phyloP scores from a whole-genome alignment of 768 basidiomycete species.

The Naematelia encephala region DNA sequence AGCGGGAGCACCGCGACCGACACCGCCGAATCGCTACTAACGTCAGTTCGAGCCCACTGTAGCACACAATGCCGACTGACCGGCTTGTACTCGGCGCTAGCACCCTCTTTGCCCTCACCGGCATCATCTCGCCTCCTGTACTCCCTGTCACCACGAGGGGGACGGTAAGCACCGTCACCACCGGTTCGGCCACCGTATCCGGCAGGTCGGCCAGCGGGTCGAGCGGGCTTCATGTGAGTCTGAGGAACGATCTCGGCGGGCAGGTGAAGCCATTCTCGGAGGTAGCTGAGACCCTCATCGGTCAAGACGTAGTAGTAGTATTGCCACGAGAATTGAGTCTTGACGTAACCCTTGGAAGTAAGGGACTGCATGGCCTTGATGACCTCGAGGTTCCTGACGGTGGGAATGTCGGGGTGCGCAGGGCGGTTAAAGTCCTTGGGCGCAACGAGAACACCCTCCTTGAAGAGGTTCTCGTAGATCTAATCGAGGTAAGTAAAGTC shows the following conservation, averaged over 20 bases:
- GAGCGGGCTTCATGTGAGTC: constrained; percentile 94
- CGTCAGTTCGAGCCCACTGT: constrained; percentile 11
- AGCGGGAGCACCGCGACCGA: constrained; percentile 51
- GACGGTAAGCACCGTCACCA: constrained; percentile 40
- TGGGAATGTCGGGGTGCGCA: constrained; percentile 80
- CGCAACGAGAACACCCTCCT: constrained; percentile 98
- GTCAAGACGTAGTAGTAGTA: constrained; percentile 98
- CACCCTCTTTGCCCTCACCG: constrained; percentile 78
- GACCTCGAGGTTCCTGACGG: constrained; percentile 65
- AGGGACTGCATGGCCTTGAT: constrained; percentile 70
- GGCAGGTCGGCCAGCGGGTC: constrained; percentile 73
- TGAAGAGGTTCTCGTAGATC: constrained; percentile 99
- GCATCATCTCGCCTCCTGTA: constrained; percentile 64
- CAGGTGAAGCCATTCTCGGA: constrained; percentile 94
- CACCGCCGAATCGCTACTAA: constrained; percentile 48
- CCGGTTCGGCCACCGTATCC: constrained; percentile 60
- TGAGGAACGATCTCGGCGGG: constrained; percentile 93
- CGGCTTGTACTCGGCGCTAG: constrained; percentile 83
- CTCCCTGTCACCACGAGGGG: constrained; percentile 59
- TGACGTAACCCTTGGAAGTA: constrained; percentile 77
- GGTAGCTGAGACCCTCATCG: constrained; percentile 93
- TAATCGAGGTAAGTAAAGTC: constrained; percentile 9
- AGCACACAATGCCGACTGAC: constrained; percentile 55
- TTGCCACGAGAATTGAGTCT: constrained; percentile 99
- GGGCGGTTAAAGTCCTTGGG: constrained; percentile 99